Percentiles rank a stretch among this genome's conserved stretches.
Conservation (phyloP, 2,329 filamentous ascomycete species). For the Penicillium verrucosum region DNA sequence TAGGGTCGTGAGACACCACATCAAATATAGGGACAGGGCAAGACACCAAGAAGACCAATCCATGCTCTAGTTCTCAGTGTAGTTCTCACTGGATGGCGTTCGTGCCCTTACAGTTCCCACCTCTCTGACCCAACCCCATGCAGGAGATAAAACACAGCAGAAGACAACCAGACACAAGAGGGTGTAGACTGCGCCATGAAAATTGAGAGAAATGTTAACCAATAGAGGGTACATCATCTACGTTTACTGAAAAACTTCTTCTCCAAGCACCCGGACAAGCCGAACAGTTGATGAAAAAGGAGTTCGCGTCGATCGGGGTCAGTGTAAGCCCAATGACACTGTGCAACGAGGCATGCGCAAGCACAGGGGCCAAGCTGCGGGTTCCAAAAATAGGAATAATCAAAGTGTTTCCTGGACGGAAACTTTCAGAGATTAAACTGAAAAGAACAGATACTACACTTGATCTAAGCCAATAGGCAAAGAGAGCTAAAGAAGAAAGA, state of each 20-base stretch:
- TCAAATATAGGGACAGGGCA: not conserved
- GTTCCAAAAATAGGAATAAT: no score
- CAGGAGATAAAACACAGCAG: not conserved
- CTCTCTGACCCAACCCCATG: no score
- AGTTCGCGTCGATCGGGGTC: conserved; percentile 65
- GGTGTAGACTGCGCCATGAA: rapidly evolving
- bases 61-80: no score
- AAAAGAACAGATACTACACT: conserved; percentile 97
- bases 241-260: conserved; percentile 42
- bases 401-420: no score
- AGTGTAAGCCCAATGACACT: conserved; percentile 75
- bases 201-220: no score
- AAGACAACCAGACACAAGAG: not conserved
- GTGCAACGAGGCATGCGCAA: conserved; percentile 64
- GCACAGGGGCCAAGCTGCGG: conserved; percentile 57
- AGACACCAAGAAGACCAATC: no score
- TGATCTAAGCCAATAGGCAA: conserved; percentile 71
- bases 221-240: not conserved
- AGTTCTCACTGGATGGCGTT: no score
- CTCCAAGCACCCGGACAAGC: conserved; percentile 54
- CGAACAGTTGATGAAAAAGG: conserved; percentile 54
- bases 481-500: conserved; percentile 45
- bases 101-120: no score
- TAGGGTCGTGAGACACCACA: not conserved
- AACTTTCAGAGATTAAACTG: conserved; percentile 38